A percentile compares a stretch with the other conserved stretches of the same genome.
Evolutionary conservation across 164 flowering plant species (phyloP).

Genomic region (Berberis vulgaris): DNA sequence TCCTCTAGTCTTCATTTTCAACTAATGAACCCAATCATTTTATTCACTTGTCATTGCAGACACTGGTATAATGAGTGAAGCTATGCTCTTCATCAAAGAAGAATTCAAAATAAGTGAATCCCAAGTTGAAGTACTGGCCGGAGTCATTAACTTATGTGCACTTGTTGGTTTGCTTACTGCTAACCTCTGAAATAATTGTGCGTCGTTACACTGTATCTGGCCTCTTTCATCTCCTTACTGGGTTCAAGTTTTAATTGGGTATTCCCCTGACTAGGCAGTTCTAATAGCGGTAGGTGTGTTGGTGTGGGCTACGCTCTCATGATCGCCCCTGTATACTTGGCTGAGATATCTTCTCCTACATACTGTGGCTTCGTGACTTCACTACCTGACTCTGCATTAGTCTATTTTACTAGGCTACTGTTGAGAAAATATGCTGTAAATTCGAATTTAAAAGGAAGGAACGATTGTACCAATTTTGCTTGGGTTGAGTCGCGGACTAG

Average conservation of each 20-base stretch:
- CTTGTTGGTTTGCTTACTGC: slow-evolving; percentile 15
- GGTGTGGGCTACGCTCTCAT: slow-evolving; percentile 26
- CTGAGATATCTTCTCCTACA: slow-evolving; percentile 16
- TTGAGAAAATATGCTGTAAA: too few species aligned
- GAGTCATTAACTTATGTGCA: slow-evolving; percentile 18
- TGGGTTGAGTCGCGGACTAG: too few species aligned
- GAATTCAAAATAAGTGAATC: slow-evolving; percentile 18
- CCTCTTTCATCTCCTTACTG: slow-evolving; percentile 17
- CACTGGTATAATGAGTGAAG: slow-evolving; percentile 26
- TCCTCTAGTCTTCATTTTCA: too few species aligned
- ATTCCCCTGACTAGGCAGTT: slow-evolving; percentile 15
- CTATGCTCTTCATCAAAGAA: slow-evolving; percentile 24
- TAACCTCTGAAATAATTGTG: slow-evolving; percentile 21
- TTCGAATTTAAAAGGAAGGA: too few species aligned
- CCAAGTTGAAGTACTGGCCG: slow-evolving; percentile 17
- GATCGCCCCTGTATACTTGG: slow-evolving; percentile 29
- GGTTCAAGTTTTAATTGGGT: slow-evolving; percentile 23
- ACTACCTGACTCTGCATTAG: slow-evolving; percentile 21
- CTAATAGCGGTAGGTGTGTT: slow-evolving; percentile 20
- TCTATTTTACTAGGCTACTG: slow-evolving; percentile 19
- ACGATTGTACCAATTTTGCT: too few species aligned
- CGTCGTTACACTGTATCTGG: slow-evolving; percentile 23
- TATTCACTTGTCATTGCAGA: slow-evolving; percentile 4
- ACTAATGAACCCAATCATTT: too few species aligned
- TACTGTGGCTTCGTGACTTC: slow-evolving; percentile 16